Evolutionary conservation across 495 filamentous ascomycete genomes (phyloP).

Genomic region (Rhypophila decipiens): DNA sequence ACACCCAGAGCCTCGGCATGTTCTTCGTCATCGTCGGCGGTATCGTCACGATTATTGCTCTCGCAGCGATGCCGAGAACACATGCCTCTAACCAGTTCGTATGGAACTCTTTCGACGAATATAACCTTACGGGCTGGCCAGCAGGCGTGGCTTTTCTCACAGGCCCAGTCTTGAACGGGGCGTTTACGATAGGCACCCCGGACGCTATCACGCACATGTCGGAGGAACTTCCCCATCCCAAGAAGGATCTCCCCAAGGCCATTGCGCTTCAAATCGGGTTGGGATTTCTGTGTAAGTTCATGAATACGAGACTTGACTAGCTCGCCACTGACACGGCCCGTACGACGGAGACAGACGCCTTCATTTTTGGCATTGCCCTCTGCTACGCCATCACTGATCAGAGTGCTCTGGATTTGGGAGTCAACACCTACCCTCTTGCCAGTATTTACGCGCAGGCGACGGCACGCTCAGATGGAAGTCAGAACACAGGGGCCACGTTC

Average conservation of each 20-base stretch:
- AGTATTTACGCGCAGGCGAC: conserved; percentile 78
- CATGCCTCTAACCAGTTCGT: conserved; percentile 55
- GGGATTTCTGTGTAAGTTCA: conserved; percentile 50
- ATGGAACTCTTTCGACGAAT: conserved; percentile 52
- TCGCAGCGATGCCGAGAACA: conserved; percentile 63
- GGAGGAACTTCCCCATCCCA: conserved; percentile 70
- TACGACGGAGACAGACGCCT: conserved; percentile 49
- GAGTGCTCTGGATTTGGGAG: conserved; percentile 46
- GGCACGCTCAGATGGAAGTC: conserved; percentile 29
- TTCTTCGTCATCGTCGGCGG: conserved; percentile 65
- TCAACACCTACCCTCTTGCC: conserved; percentile 64
- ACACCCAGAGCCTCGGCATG: conserved; percentile 59
- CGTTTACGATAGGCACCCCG: conserved; percentile 77
- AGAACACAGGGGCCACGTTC: conserved; percentile 43
- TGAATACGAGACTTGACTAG: background rate
- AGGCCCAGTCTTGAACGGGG: conserved; percentile 81
- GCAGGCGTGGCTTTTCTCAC: conserved; percentile 72
- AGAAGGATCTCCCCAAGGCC: conserved; percentile 56
- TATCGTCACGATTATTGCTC: conserved; percentile 65
- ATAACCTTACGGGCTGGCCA: conserved; percentile 61
- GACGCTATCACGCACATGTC: conserved; percentile 57
- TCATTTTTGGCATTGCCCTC: conserved; percentile 67
- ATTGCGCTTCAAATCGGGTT: conserved; percentile 53
- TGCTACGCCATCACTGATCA: conserved; percentile 67
- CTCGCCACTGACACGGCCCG: too few species aligned